Evolutionary conservation across 2,329 filamentous ascomycete species (phyloP), one percentile per base, ranked within the genome.

Genomic region (Penicillium sp.): DNA sequence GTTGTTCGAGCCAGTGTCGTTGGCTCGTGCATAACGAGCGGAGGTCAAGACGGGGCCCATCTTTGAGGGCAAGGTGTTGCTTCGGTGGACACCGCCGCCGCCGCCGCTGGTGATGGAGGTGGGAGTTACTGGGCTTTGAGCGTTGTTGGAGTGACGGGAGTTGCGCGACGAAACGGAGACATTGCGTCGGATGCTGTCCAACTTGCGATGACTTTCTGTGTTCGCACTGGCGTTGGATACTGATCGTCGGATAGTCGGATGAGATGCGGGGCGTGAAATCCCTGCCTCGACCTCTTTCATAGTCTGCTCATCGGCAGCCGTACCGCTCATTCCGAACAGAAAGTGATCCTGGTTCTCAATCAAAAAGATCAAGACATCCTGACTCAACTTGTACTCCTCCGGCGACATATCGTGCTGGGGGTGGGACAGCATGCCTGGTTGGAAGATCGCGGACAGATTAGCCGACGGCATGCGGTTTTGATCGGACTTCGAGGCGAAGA

Each of bases 261-360:
- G 83, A 66, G 72, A 78, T 68, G 76, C 76, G 53, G 73, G 77
- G 56, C 72, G 81, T 64, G 70, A 75, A 73, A 64, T 72, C 3
- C 88, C 88, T 54, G 89, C 90, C 67, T 92, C 86, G 37, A 86
- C 79, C 57, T 86, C 84, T 65, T 84, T 82, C 47, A 85, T 80
- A 8, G 84, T 86, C 57, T 85, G 86, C 69, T 95, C 90, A 69
- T 97, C 92, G n/a, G 92, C 90, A n/a, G 86, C 92, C n/a, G 92
- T 97, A 42, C 94, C 94, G 69, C 91, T 90, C 94, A 99, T 99
- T 52, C 94, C 94, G 61, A 99, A 95, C 61, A 99, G 79, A 79
- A 99, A 99, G 73, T 96, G 90, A 68, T 99, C 94, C 72, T 99
- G 94, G 67, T 99, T 96, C 70, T 97, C 92, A 62, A 99, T 99